Evolutionary conservation across 441 rosid species (phyloP), one percentile per base, ranked within the genome.

Genomic region (Francoa sonchifolia): DNA sequence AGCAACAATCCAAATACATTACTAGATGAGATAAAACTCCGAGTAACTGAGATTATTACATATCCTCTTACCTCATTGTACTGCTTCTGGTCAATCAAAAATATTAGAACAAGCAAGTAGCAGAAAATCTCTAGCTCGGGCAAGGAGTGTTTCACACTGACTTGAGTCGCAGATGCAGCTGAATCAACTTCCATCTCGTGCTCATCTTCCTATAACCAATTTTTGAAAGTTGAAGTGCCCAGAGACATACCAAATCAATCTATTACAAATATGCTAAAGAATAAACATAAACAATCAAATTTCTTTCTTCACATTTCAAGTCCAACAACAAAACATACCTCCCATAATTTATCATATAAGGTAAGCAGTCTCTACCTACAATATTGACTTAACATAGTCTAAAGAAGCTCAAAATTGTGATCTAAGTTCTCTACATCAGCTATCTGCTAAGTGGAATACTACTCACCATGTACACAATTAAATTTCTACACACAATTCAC

Each of bases 181-280:
- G 71, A 57, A 53, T 71, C 86, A 19, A 71, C 71, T 65, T 71
- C 79, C 77, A 71, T 69, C 36, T 66, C 74, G 45, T 57, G 74
- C 34, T 59, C 78, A 58, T 66, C 64, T 46, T 49, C 59, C 81
- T 71, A 38, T 41, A 59, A 7, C 26, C 57, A 54, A 36, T 21
- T 21, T 10, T 4, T n/a, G n/a, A 34, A 5, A 7, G 15, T 15
- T 32, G 15, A 13, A 13, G 9, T 15, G 9, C 18, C 8, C 15
- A 34, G 20, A 34, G 6, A 34, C 9, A 11, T 5, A 32, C 20
- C 18, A 15, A 19, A 4, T 15, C 39, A 8, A n/a, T 15, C 14
- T 10, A 7, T 15, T 34, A 34, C 10, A 34, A 7, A 11, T 34
- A 7, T 34, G 10, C 2, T 16, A 34, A 34, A 1, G 39, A 19